Percentiles rank a stretch among this genome's conserved stretches.
phyloP scores from a whole-genome alignment of 176 grass and related monocot species.

The Dendrocalamus sinicus region DNA sequence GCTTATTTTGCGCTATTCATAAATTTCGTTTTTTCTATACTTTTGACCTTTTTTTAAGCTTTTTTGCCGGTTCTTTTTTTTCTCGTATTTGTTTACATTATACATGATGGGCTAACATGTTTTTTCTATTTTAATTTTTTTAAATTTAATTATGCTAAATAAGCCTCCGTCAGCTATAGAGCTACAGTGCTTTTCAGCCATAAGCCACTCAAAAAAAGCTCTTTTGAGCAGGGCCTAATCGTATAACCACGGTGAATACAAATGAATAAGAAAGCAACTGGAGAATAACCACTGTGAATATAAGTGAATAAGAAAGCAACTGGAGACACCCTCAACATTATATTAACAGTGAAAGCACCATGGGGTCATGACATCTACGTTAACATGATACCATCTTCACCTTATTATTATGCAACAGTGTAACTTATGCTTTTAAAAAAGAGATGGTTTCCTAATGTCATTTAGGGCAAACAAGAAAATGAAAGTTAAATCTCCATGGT shows the following conservation, averaged over 20 bases:
- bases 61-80: no score
- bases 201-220: no score
- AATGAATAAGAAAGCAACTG: background rate
- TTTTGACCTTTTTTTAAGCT: no score
- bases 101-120: no score
- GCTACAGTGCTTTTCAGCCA: no score
- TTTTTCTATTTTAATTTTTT: no score
- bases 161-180: no score
- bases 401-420: background rate
- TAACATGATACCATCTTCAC: background rate
- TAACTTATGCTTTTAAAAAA: background rate
- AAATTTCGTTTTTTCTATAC: no score
- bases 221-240: background rate
- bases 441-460: background rate
- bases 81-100: no score
- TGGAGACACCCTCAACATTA: background rate
- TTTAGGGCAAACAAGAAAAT: slow-evolving; percentile 1
- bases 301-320: background rate
- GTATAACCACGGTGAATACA: background rate
- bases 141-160: no score
- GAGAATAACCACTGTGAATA: background rate
- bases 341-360: background rate
- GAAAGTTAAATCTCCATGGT: background rate
- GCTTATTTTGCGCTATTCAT: no score
- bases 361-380: background rate